A percentile compares a stretch with the other conserved stretches of the same genome.
These are phyloP conservation scores for Phytophthora hybrid DNA, from an alignment of 352 stramenopile genomes.

Conservation along the genomic window DNA sequence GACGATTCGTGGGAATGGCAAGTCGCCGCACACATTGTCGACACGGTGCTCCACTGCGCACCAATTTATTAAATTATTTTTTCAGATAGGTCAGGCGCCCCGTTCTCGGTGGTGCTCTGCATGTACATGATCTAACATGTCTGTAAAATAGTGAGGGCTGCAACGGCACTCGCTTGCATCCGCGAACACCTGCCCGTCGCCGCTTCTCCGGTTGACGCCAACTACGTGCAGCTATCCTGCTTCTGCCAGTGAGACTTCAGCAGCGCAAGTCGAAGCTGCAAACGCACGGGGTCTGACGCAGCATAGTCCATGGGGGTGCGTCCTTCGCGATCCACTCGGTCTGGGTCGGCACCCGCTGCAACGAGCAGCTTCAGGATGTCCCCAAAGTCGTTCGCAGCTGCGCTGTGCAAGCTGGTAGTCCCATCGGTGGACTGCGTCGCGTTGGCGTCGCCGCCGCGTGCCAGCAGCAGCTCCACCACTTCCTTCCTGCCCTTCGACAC, in stretches of 20 bases:
- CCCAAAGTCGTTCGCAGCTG: constrained; percentile 50
- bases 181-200: neutral
- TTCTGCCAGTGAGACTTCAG: constrained; percentile 67
- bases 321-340: constrained; percentile 45
- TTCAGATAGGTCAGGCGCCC: constrained; percentile 24
- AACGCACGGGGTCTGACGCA: constrained; percentile 50
- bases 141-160: constrained; percentile 22
- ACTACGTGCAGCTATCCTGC: constrained; percentile 31
- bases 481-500: constrained; percentile 47
- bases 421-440: constrained; percentile 48
- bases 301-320: constrained; percentile 56
- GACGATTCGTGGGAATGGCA: neutral
- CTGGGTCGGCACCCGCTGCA: constrained; percentile 44
- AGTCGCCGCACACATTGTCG: neutral
- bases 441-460: constrained; percentile 51
- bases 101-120: constrained; percentile 12
- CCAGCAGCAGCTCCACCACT: constrained; percentile 53
- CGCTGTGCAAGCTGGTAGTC: constrained; percentile 60
- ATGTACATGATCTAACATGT: constrained; percentile 46
- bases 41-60: neutral
- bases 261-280: constrained; percentile 57
- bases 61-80: constrained; percentile 37
- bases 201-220: neutral
- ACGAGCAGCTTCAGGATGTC: constrained; percentile 53
- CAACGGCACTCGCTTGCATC: constrained; percentile 18